Conservation (phyloP, 306 rosid genomes). For the Prunus kanzakura region DNA sequence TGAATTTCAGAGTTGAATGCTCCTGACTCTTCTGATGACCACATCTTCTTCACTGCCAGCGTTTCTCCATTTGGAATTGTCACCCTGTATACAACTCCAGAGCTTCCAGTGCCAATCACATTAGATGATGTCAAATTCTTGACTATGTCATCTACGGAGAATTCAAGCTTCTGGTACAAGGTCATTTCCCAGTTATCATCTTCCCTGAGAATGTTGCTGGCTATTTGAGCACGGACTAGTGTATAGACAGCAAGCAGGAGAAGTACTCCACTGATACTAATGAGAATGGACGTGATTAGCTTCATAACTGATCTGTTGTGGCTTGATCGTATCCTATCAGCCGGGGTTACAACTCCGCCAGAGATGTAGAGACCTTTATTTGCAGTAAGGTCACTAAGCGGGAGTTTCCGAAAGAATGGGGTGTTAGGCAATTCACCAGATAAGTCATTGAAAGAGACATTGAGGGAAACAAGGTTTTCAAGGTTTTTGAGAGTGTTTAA, state of each 20-base stretch:
- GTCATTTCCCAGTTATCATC: slow-evolving; percentile 71
- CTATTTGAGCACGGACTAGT: slow-evolving; percentile 37
- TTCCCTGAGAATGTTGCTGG: slow-evolving; percentile 35
- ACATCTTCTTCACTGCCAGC: slow-evolving; percentile 75
- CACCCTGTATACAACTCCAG: slow-evolving; percentile 76
- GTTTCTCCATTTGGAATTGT: slow-evolving; percentile 48
- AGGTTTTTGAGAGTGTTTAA: slow-evolving; percentile 46
- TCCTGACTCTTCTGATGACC: slow-evolving; percentile 65
- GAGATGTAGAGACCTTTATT: slow-evolving; percentile 68
- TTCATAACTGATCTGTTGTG: slow-evolving; percentile 36
- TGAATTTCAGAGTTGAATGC: slow-evolving; percentile 65
- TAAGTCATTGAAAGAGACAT: slow-evolving; percentile 74
- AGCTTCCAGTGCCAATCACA: slow-evolving; percentile 76
- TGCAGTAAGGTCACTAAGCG: slow-evolving; percentile 55
- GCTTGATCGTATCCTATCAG: slow-evolving; percentile 25
- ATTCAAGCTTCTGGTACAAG: slow-evolving; percentile 65
- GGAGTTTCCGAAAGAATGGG: slow-evolving; percentile 65
- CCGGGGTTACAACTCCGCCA: slow-evolving; percentile 31
- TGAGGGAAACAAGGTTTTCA: slow-evolving; percentile 69
- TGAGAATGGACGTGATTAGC: slow-evolving; percentile 48
- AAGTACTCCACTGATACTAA: slow-evolving; percentile 44
- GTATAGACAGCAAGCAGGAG: slow-evolving; percentile 48
- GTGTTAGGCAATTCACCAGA: slow-evolving; percentile 71
- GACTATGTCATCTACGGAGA: slow-evolving; percentile 59
- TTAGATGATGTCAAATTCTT: slow-evolving; percentile 57